phyloP scores from a whole-genome alignment of 2,329 filamentous ascomycete species.

The Metarhizium sp. region DNA sequence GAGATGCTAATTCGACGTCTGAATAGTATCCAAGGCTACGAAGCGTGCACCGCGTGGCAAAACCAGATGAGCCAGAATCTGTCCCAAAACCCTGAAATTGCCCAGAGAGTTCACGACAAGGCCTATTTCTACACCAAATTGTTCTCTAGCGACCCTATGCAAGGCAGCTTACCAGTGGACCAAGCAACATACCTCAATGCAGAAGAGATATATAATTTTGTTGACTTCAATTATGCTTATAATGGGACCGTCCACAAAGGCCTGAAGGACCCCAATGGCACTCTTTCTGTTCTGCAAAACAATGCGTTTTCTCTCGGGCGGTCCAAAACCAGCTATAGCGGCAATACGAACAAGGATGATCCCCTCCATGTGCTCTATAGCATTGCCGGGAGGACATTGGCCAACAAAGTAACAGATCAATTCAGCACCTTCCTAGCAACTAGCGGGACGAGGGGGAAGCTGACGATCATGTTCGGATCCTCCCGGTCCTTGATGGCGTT shows the following conservation, averaged over 20 bases:
- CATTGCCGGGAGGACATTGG: slow-evolving; percentile 45
- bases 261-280: slow-evolving; percentile 25
- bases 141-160: slow-evolving; percentile 26
- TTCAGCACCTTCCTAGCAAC: slow-evolving; percentile 29
- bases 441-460: slow-evolving; percentile 31
- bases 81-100: slow-evolving; percentile 14
- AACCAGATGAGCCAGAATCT: slow-evolving; percentile 18
- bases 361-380: slow-evolving; percentile 28
- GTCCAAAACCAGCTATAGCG: slow-evolving; percentile 36
- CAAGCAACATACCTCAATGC: slow-evolving; percentile 38
- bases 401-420: slow-evolving; percentile 31
- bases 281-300: slow-evolving; percentile 38
- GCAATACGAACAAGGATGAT: slow-evolving; percentile 36
- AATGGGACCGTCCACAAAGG: slow-evolving; percentile 31
- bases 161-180: slow-evolving; percentile 23
- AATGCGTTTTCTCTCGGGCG: slow-evolving; percentile 64
- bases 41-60: slow-evolving; percentile 28
- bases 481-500: slow-evolving; percentile 47
- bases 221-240: slow-evolving; percentile 43
- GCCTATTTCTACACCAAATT: slow-evolving; percentile 33
- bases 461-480: slow-evolving; percentile 45
- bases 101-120: slow-evolving; percentile 17
- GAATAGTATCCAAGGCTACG: slow-evolving; percentile 28
- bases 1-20: slow-evolving; percentile 2
- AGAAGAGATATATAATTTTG: slow-evolving; percentile 44